Evolutionary conservation across 208 protist genomes (phyloP).

Genomic region (Leishmania major): DNA sequence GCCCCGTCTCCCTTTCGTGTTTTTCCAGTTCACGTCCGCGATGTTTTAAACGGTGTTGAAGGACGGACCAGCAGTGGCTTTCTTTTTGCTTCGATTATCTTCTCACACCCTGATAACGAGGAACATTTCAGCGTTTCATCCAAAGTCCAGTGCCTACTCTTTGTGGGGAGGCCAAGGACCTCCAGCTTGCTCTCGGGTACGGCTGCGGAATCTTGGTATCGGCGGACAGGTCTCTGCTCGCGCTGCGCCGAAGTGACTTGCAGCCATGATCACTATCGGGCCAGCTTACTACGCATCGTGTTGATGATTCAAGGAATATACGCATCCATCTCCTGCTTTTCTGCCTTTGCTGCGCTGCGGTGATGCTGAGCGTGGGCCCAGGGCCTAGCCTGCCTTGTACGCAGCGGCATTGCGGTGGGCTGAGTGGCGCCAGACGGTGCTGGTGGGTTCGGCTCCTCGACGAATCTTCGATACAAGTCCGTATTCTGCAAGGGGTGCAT

Average conservation of each 20-base stretch:
- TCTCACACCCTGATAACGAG: neutral
- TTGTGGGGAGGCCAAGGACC: neutral
- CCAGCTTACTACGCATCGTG: neutral
- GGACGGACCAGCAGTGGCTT: neutral
- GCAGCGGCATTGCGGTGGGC: neutral
- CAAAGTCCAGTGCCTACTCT: neutral
- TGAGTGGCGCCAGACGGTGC: neutral
- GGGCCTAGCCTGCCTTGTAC: neutral
- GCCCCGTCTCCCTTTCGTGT: neutral
- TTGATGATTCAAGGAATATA: neutral
- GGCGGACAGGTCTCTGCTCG: neutral
- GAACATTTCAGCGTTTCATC: neutral
- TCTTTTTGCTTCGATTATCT: neutral
- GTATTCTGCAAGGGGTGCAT: neutral
- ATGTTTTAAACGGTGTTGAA: neutral
- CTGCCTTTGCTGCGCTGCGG: neutral
- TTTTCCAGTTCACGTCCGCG: neutral
- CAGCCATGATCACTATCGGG: neutral
- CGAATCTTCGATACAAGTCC: neutral
- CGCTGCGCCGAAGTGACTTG: neutral
- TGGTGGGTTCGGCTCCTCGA: neutral
- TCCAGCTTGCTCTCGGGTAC: neutral
- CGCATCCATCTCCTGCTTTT: neutral
- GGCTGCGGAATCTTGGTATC: neutral
- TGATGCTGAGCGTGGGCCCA: neutral